Evolutionary conservation across 805 yeast genomes (phyloP), one percentile per base, ranked within the genome.

Genomic region (Candida railenensis): DNA sequence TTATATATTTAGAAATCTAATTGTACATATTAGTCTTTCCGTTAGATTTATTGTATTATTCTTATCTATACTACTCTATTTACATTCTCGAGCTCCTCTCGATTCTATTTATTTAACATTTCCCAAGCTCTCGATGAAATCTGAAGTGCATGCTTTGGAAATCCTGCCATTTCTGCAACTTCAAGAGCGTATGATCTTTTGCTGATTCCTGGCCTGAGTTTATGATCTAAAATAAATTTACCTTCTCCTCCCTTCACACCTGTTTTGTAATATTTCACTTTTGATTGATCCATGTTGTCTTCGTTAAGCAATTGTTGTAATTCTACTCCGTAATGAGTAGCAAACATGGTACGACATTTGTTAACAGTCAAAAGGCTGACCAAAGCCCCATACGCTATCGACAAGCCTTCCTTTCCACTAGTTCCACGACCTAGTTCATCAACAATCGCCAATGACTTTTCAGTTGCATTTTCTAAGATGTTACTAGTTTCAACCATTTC

Each of bases 371-470:
- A 53, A 45, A 90, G 64, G 56, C 82, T 78, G 34, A 77, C 62
- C 41, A 90, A 63, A 0, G 91, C 76, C 0, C 95, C 91, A 68
- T 73, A 88, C 1, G 97, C 96, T 45, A 90, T 82, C 1, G 96
- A 86, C 3, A 87, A 71, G 1, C 97, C 97, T 65, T 90, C 97
- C 43, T 71, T 72, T 0, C 89, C 84, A 46, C 95, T 85, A 0
- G 97, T 90, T 0, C 97, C 97, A 44, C 97, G 71, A 0, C 95
- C 95, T 30, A 87, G 78, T 52, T 87, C 95, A 59, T 87, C 95
- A 36, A 87, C 71, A 1, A 87, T 67, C 0, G 88, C 83, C 43
- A 87, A 65, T 0, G 89, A 83, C 15, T 70, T 67, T 1, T 69
- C 57, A 0, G 96, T 77, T 25, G 87, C 82, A 12, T 69, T 54